These are phyloP conservation scores for Pseudocercospora eumusae DNA, from an alignment of 2,329 filamentous ascomycete species.

Conservation along the genomic window DNA sequence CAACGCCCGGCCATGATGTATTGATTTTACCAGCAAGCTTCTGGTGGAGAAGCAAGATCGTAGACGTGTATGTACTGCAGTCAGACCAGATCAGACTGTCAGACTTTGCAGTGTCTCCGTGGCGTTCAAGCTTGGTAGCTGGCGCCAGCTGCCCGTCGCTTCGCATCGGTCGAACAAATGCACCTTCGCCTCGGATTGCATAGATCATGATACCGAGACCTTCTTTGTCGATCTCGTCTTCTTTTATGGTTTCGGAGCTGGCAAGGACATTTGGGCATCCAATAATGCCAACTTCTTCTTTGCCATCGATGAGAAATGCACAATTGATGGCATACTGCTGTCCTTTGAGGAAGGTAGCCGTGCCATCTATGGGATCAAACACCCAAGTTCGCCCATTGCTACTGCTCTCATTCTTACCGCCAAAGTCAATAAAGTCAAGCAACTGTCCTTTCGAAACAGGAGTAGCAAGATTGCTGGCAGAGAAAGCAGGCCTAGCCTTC, in stretches of 20 bases:
- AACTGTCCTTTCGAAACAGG: conserved; percentile 57
- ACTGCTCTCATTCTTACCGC: conserved; percentile 47
- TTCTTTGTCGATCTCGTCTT: conserved; percentile 50
- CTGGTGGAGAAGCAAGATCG: conserved; percentile 43
- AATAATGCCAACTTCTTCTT: conserved; percentile 60
- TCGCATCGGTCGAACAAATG: conserved; percentile 38
- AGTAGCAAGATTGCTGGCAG: conserved; percentile 38
- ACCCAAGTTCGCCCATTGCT: conserved; percentile 57
- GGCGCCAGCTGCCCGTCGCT: conserved; percentile 20
- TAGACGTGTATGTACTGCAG: conserved; percentile 45
- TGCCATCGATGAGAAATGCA: conserved; percentile 59
- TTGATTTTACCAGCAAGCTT: conserved; percentile 44
- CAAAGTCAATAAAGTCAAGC: conserved; percentile 63
- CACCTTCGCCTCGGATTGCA: conserved; percentile 51
- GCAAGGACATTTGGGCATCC: conserved; percentile 63
- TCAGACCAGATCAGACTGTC: conserved; percentile 51
- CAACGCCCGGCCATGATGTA: conserved; percentile 51
- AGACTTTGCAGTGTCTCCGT: conserved; percentile 29
- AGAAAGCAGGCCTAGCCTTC: conserved; percentile 32
- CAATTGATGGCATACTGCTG: conserved; percentile 66
- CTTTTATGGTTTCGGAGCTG: conserved; percentile 46
- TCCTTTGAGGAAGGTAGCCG: conserved; percentile 61
- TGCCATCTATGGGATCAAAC: conserved; percentile 67
- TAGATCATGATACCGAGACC: conserved; percentile 52
- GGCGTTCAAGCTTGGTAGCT: conserved; percentile 23